Conservation (phyloP, 441 rosid species). For the California macrophylla region DNA sequence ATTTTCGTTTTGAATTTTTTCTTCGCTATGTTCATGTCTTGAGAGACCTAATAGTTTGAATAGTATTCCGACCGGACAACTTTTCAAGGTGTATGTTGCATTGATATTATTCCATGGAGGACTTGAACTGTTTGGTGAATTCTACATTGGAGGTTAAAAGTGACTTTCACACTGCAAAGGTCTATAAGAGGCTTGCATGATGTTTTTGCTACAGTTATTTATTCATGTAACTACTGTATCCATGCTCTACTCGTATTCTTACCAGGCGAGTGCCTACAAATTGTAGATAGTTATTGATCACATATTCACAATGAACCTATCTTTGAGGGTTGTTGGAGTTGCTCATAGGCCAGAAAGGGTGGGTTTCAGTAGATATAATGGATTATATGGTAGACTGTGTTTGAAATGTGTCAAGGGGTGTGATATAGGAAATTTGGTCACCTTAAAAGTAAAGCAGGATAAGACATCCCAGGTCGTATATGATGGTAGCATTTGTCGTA, state of each 20-base stretch:
- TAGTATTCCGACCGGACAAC: too few relatives aligned
- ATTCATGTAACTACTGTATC: neutral
- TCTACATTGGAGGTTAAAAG: neutral
- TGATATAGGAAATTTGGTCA: neutral
- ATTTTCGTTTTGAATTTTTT: neutral
- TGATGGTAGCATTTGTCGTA: neutral
- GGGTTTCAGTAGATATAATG: neutral
- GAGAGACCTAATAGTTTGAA: neutral
- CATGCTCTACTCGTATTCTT: neutral
- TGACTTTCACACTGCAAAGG: neutral
- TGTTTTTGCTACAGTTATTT: neutral
- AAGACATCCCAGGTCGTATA: neutral
- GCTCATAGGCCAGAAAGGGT: neutral
- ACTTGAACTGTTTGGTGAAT: neutral
- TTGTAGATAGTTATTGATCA: neutral
- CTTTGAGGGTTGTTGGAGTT: neutral
- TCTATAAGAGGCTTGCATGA: neutral
- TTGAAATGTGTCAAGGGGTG: too few relatives aligned
- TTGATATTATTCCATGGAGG: neutral
- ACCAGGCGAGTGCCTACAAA: neutral
- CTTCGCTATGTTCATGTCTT: neutral
- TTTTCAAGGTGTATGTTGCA: too few relatives aligned
- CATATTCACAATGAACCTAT: neutral
- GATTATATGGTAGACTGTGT: neutral
- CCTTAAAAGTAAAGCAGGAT: neutral